phyloP scores from a whole-genome alignment of 352 stramenopile genomes.

The Phytophthora cajani region DNA sequence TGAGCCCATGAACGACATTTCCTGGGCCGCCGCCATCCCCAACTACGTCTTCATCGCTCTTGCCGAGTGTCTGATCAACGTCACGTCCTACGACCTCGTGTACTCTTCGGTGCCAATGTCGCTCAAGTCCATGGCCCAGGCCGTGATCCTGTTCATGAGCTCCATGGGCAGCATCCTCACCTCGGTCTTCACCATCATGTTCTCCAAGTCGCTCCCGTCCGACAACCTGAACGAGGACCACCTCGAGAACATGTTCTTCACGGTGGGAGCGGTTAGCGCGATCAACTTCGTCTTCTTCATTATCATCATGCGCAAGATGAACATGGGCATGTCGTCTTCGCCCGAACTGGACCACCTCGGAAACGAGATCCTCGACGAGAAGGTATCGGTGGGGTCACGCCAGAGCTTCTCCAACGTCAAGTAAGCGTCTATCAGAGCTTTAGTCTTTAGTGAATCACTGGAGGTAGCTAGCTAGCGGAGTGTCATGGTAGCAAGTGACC shows the following conservation, averaged over 20 bases:
- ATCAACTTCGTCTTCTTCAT: constrained; percentile 67
- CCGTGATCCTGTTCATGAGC: constrained; percentile 53
- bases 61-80: constrained; percentile 68
- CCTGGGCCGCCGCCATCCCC: constrained; percentile 52
- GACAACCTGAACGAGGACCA: constrained; percentile 60
- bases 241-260: constrained; percentile 78
- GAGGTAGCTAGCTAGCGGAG: background rate
- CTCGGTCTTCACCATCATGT: constrained; percentile 60
- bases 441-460: too few relatives aligned
- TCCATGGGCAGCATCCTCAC: constrained; percentile 56
- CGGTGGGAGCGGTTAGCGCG: constrained; percentile 46
- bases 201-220: constrained; percentile 53
- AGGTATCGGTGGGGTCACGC: constrained; percentile 19
- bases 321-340: constrained; percentile 50
- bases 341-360: constrained; percentile 18
- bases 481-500: background rate
- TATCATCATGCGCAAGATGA: constrained; percentile 59
- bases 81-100: constrained; percentile 66
- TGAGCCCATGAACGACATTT: constrained; percentile 68
- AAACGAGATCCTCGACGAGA: constrained; percentile 25
- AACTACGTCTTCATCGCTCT: constrained; percentile 70
- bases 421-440: constrained; percentile 7
- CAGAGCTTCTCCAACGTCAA: constrained; percentile 22
- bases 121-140: constrained; percentile 57
- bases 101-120: constrained; percentile 63